Percentiles rank a stretch among this genome's conserved stretches.
Evolutionary conservation across 495 filamentous ascomycete species (phyloP).

Genomic region (Neurospora pannonica): DNA sequence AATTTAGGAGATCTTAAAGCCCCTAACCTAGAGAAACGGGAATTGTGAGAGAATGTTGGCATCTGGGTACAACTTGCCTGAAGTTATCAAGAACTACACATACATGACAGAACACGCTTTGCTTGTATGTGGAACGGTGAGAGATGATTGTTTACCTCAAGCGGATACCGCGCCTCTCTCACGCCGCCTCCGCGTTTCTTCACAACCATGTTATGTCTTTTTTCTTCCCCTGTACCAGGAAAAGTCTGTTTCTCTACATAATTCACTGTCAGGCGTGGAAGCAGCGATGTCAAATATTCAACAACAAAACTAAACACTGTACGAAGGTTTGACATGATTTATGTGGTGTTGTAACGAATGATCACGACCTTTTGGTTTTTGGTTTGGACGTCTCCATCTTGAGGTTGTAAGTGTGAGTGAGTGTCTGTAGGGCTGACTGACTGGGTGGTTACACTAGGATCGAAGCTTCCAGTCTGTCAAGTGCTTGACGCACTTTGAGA

Average conservation of each 20-base stretch:
- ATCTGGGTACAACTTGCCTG: no score
- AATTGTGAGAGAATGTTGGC: no score
- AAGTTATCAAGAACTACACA: no score
- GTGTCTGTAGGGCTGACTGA: not conserved
- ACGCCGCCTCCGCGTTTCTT: not conserved
- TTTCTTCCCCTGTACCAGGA: not conserved
- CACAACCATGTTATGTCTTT: no score
- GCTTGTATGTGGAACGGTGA: not conserved
- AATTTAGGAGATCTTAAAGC: no score
- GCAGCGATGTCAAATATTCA: not conserved
- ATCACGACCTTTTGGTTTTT: not conserved
- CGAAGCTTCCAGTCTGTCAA: no score
- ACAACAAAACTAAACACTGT: not conserved
- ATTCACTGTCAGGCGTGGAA: not conserved
- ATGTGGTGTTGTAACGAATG: not conserved
- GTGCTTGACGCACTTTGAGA: not conserved
- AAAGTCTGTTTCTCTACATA: not conserved
- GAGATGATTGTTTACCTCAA: not conserved
- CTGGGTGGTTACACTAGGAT: not conserved
- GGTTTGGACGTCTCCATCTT: not conserved
- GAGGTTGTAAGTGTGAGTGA: not conserved
- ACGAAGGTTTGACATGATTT: not conserved
- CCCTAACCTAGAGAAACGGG: no score
- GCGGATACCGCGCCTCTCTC: not conserved
- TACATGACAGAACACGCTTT: not conserved